Conservation (phyloP, 176 grass and related monocot genomes). For the Carex pumila region DNA sequence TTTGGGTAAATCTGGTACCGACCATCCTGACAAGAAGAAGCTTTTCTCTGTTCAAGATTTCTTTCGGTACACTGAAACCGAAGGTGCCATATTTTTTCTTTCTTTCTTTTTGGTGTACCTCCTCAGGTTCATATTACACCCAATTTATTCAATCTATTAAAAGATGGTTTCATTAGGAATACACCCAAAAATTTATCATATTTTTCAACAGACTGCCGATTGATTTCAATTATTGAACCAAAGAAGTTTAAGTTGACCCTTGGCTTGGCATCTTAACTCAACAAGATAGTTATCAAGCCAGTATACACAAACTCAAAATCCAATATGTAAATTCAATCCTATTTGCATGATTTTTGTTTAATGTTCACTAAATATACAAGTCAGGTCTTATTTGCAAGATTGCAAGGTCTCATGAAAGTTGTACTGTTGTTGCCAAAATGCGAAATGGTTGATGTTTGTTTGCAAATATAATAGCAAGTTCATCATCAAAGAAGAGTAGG, state of each 20-base stretch:
- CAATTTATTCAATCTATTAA: not conserved
- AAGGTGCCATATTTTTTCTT: conserved; percentile 39
- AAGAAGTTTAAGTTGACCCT: not conserved
- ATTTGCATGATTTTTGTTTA: not conserved
- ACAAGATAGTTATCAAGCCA: not conserved
- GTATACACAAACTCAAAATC: not conserved
- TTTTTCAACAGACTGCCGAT: not conserved
- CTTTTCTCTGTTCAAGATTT: conserved; percentile 95
- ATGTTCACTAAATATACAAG: not conserved
- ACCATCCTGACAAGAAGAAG: conserved; percentile 92
- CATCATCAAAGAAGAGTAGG: no score
- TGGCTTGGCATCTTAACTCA: not conserved
- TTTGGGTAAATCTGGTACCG: conserved; percentile 49
- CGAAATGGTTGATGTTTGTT: not conserved
- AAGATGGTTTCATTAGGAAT: not conserved
- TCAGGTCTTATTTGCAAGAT: not conserved
- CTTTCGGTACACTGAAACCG: conserved; percentile 75
- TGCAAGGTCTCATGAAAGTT: not conserved
- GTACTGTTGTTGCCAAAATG: not conserved
- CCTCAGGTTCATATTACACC: not conserved
- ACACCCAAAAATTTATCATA: not conserved
- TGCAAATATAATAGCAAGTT: not conserved
- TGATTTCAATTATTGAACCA: not conserved
- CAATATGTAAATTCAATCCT: not conserved
- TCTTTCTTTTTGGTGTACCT: not conserved